These are phyloP conservation scores for Aureobasidium melanogenum DNA, from an alignment of 2,329 filamentous ascomycete species.

Conservation along the genomic window DNA sequence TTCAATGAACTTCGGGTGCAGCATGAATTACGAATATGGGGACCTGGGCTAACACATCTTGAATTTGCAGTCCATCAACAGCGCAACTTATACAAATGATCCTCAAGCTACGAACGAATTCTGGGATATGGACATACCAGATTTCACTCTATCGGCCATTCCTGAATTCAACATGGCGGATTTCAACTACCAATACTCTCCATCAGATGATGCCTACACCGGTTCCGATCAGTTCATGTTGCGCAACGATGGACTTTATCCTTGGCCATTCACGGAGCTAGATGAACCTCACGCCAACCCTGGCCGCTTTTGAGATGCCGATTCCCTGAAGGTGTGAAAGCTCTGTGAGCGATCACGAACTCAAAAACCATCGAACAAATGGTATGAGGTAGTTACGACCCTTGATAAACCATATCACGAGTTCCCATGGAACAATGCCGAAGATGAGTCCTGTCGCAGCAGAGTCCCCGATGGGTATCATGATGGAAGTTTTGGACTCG, in stretches of 20 bases:
- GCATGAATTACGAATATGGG: too few relatives aligned
- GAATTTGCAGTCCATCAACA: too few relatives aligned
- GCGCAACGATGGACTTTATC: background rate
- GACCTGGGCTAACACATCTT: too few relatives aligned
- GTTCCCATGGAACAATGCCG: background rate
- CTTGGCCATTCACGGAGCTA: background rate
- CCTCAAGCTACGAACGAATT: background rate
- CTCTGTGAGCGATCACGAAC: background rate
- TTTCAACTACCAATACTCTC: background rate
- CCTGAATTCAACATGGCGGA: background rate
- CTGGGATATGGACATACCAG: background rate
- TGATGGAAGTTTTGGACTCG: background rate
- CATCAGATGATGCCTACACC: too few relatives aligned
- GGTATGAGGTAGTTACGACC: background rate
- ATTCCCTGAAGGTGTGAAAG: too few relatives aligned
- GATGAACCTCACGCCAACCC: background rate
- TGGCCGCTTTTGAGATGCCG: background rate
- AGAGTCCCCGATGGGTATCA: background rate
- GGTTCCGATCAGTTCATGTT: too few relatives aligned
- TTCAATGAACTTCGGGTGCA: too few relatives aligned
- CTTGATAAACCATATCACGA: background rate
- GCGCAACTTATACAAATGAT: background rate
- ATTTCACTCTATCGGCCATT: background rate
- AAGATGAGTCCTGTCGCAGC: background rate
- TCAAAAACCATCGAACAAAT: background rate